phyloP scores from a whole-genome alignment of 108 stramenopile species.

The Chaetoceros muelleri region DNA sequence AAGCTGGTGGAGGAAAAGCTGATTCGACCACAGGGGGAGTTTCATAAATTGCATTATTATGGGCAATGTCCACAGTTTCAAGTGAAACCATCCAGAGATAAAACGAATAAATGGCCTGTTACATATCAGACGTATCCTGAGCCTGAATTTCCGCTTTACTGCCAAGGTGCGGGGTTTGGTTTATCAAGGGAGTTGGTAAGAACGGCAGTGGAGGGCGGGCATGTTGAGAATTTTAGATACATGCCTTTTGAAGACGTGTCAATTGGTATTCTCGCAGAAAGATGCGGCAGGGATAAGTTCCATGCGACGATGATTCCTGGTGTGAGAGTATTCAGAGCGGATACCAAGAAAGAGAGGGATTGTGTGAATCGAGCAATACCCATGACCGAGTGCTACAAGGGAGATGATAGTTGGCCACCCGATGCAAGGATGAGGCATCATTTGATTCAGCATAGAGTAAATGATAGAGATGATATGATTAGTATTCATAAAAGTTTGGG shows the following conservation, averaged over 20 bases:
- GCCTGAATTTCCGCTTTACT: not conserved
- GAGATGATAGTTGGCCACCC: not conserved
- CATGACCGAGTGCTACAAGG: not conserved
- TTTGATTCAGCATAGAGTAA: not conserved
- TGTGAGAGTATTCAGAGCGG: not conserved
- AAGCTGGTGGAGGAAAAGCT: not conserved
- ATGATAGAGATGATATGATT: not conserved
- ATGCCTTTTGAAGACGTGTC: not conserved
- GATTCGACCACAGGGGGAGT: not conserved
- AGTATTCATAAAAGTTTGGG: not conserved
- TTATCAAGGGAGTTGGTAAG: not conserved
- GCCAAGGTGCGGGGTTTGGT: not conserved
- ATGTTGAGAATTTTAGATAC: not conserved
- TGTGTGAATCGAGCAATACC: not conserved
- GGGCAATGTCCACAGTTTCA: not conserved
- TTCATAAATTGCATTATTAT: not conserved
- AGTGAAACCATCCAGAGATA: not conserved
- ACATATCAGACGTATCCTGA: constrained; percentile 1
- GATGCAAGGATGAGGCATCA: not conserved
- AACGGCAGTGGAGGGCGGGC: not conserved
- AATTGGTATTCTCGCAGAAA: not conserved
- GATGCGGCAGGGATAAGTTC: not conserved
- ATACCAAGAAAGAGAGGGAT: not conserved
- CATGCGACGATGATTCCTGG: constrained; percentile 1
- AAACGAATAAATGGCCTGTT: not conserved